Evolutionary conservation across 129 eudicot species (phyloP).

Genomic region (Saposhnikovia divaricata): DNA sequence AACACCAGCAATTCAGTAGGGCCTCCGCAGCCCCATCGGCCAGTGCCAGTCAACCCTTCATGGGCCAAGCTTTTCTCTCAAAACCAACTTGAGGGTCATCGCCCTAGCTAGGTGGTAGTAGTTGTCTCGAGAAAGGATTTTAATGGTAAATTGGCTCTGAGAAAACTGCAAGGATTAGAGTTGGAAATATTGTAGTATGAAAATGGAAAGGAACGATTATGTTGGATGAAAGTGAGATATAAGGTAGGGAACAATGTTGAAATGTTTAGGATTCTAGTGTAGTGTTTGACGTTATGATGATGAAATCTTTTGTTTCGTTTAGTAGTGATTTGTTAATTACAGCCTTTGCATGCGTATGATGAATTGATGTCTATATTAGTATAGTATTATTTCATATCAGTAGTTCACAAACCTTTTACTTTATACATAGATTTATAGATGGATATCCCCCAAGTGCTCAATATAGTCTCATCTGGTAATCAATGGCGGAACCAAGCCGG

Average conservation of each 20-base stretch:
- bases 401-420: not conserved
- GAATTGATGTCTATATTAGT: not conserved
- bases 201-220: not conserved
- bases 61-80: conserved; percentile 5
- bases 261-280: conserved; percentile 9
- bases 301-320: not conserved
- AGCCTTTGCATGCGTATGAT: not conserved
- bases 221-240: not conserved
- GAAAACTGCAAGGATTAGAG: not conserved
- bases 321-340: not conserved
- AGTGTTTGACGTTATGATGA: not conserved
- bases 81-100: conserved; percentile 1
- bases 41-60: not conserved
- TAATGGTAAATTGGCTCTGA: not conserved
- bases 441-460: too few species aligned
- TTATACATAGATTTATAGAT: too few species aligned
- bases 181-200: not conserved
- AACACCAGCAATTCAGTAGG: not conserved
- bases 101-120: not conserved
- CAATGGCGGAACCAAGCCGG: too few species aligned
- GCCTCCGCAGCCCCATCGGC: not conserved
- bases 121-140: not conserved
- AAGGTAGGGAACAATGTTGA: conserved; percentile 10
- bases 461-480: too few species aligned
- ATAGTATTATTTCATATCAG: too few species aligned